Conservation (phyloP, 768 basidiomycete species). For the Ramaria rubella region DNA sequence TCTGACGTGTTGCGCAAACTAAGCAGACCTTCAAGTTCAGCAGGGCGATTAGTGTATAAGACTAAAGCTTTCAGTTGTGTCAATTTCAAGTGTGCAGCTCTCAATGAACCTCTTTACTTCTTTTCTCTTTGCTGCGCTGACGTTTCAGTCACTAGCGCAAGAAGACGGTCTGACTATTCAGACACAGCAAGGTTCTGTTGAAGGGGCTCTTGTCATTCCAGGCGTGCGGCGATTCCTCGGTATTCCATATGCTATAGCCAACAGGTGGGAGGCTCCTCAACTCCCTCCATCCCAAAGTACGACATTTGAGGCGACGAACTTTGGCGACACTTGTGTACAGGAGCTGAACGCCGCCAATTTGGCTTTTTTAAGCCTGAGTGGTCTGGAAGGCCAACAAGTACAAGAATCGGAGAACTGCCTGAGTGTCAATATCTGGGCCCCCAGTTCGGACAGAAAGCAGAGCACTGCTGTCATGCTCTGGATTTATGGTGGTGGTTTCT, state of each 20-base stretch:
- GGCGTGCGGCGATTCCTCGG: conserved; percentile 5
- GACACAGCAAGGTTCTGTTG: conserved; percentile 1
- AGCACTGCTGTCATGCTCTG: conserved; percentile 7
- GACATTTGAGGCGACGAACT: not conserved
- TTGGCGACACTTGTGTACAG: not conserved
- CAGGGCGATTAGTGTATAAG: no score
- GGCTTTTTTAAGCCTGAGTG: not conserved
- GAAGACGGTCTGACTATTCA: not conserved
- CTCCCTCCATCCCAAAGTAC: not conserved
- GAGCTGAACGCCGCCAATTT: not conserved
- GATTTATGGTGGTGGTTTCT: conserved; percentile 34
- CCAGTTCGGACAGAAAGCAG: conserved; percentile 16
- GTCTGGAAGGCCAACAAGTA: not conserved
- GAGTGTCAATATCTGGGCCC: conserved; percentile 36
- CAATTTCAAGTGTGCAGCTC: no score
- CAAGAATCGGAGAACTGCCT: conserved; percentile 27
- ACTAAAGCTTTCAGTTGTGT: no score
- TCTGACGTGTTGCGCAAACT: no score
- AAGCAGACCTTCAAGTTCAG: no score
- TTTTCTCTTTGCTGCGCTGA: no score
- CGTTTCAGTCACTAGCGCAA: no score
- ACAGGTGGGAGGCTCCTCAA: conserved; percentile 6
- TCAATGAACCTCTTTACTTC: no score
- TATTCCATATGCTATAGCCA: conserved; percentile 1
- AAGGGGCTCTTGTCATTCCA: not conserved